Evolutionary conservation across 345 rosid genomes (phyloP).

Genomic region (Eucalyptus sp.): DNA sequence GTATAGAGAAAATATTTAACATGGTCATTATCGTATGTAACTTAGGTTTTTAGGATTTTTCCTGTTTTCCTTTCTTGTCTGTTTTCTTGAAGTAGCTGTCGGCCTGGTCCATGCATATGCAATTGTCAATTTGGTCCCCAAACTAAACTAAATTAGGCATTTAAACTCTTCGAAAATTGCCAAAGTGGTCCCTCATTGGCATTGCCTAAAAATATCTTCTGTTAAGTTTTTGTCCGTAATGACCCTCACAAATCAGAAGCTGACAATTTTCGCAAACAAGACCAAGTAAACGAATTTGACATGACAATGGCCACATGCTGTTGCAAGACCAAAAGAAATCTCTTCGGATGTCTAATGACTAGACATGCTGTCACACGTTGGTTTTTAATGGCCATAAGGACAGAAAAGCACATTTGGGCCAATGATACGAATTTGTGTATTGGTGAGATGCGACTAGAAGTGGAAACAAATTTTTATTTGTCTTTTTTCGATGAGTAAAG

Average conservation of each 20-base stretch:
- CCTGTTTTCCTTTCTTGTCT: not conserved
- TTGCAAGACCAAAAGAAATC: not conserved
- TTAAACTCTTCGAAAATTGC: not conserved
- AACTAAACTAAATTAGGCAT: not conserved
- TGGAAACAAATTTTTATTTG: not conserved
- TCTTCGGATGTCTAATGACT: not conserved
- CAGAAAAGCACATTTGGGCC: not conserved
- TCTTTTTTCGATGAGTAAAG: too few relatives aligned
- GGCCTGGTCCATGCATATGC: not conserved
- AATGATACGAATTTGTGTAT: not conserved
- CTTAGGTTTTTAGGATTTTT: not conserved
- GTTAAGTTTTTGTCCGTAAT: not conserved
- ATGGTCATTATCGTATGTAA: not conserved
- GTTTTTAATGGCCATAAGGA: not conserved
- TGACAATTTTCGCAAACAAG: not conserved
- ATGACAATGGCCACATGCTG: not conserved
- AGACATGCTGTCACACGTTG: not conserved
- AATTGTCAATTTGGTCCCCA: not conserved
- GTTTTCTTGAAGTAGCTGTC: not conserved
- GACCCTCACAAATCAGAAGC: not conserved
- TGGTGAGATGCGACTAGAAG: not conserved
- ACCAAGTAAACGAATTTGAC: not conserved
- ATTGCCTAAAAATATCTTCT: not conserved
- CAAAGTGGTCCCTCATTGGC: not conserved
- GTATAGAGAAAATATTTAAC: not conserved